Evolutionary conservation across 129 eudicot species (phyloP), one percentile per base, ranked within the genome.

Genomic region (Centrapalus pauciflorus): DNA sequence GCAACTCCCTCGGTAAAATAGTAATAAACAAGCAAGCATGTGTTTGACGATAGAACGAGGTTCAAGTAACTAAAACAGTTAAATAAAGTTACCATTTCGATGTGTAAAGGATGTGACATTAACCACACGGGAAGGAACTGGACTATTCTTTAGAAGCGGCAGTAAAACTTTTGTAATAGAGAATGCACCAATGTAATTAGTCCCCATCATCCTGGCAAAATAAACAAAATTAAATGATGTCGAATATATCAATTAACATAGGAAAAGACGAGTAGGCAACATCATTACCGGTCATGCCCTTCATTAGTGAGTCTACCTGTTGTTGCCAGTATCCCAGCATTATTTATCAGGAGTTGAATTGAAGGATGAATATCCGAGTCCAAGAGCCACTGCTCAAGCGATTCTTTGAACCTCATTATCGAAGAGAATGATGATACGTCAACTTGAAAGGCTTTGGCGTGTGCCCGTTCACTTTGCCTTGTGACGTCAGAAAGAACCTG

Each of bases 81-180:
- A 4, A 19, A 66, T 4, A 48, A 61, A 40, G 76, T 80, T 75
- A 89, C 99, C 95, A 86, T 61, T 88, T 55, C 92, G 78, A 74
- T 93, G 99, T 11, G 99, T 93, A 71, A 93, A 93, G 16, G 99
- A 93, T 63, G 99, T 60, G 56, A 93, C 71, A 66, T 93, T 93
- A 32, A 93, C 84, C 63, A 93, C 78, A 25, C 99, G 87, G 5
- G 99, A 80, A 64, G 96, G 95, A 35, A 82, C 30, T 7, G 87
- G 95, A 76, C 99, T 93, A 17, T 80, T 73, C 62, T 76, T 79
- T 66, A 93, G 78, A 41, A 93, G 84, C 1, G 96, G 96, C 10
- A 85, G 85, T 55, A 93, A 71, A 68, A 84, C 72, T 71, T 86
- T 60, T 56, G 92, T 86, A 20, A 93, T 90, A 76, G 79, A 66